A percentile compares a stretch with the other conserved stretches of the same genome.
Conservation (phyloP, 1,284 basidiomycete species). For the Trichosporon faecale region DNA sequence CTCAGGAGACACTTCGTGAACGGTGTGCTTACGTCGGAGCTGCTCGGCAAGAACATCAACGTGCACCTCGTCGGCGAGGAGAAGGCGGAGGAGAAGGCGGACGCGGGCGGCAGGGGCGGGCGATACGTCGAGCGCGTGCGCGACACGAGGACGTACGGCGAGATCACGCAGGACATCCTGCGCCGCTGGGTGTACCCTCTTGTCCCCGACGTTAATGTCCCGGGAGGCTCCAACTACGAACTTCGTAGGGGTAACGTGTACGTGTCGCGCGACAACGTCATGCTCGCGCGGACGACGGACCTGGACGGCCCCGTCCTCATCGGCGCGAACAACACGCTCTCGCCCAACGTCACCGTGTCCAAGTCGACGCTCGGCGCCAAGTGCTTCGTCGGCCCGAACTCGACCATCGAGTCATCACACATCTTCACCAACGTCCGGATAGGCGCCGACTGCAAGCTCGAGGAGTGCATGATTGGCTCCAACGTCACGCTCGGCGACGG, state of each 20-base stretch:
- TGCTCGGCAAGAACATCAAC: conserved; percentile 91
- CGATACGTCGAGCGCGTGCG: conserved; percentile 84
- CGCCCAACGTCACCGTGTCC: conserved; percentile 42
- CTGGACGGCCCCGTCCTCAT: conserved; percentile 43
- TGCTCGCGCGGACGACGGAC: conserved; percentile 65
- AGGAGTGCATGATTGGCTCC: conserved; percentile 62
- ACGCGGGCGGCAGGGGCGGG: conserved; percentile 49
- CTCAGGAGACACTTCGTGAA: conserved; percentile 90
- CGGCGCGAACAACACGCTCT: conserved; percentile 37
- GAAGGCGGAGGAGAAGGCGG: conserved; percentile 18
- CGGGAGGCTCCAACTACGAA: conserved; percentile 74
- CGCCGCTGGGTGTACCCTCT: conserved; percentile 91
- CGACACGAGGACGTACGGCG: conserved; percentile 85
- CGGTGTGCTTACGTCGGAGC: conserved; percentile 91
- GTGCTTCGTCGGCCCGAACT: conserved; percentile 72
- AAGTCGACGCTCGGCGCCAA: conserved; percentile 73
- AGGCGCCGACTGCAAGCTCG: conserved; percentile 70
- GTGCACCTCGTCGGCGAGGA: conserved; percentile 70
- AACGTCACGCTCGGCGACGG: conserved; percentile 49
- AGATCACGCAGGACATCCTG: conserved; percentile 87
- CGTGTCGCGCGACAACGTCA: conserved; percentile 70
- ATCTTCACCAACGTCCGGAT: conserved; percentile 76
- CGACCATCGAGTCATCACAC: conserved; percentile 69
- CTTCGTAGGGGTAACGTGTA: conserved; percentile 82
- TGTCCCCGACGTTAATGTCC: conserved; percentile 88